Base-by-base conservation (phyloP, 805 yeast genomes). In the Saccharomyces eubayanus region DNA sequence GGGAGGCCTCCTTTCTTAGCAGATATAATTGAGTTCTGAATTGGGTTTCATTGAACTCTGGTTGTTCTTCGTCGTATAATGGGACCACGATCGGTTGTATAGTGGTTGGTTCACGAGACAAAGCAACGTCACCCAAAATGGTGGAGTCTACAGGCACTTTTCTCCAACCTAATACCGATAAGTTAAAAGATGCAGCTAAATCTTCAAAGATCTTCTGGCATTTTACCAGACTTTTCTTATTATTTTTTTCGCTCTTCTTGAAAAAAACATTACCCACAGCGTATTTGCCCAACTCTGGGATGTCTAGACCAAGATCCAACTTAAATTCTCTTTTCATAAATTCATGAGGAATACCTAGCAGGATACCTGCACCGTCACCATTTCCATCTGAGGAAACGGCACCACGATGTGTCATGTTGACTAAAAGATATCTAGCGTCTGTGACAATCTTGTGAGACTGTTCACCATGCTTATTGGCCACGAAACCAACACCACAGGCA, bases 341-440 rank as follows among this genome's bases (percentile, higher is more conserved):
- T 59, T 81, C 83, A 74, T 91, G 97, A 36, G 97, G 97, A 58
- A 92, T 83, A 30, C 96, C 86, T 50, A 94, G 82, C 81, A 92
- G 82, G 57, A 92, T 89, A 71, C 99, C 99, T 28, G 99, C 99
- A 73, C 99, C 99, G 69, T 92, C 99, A 72, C 99, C 99, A 70
- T 92, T 97, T 24, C 97, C 96, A 67, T 91, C 96, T 1, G 89
- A 78, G 55, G 96, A 96, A 56, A 91, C 97, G 45, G 98, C 98
- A 68, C 99, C 99, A 75, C 99, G 83, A 72, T 92, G 99, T 57
- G 97, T 88, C 99, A 92, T 94, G 74, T 94, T 92, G 76, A 98
- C 91, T 53, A 92, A 82, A 64, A 92, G 75, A 67, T 81, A 82
- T 61, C 83, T 77, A 46, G 96, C 96, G 74, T 94, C 98, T 46